phyloP scores from a whole-genome alignment of 495 filamentous ascomycete genomes.

The Hyaloscypha bicolor region DNA sequence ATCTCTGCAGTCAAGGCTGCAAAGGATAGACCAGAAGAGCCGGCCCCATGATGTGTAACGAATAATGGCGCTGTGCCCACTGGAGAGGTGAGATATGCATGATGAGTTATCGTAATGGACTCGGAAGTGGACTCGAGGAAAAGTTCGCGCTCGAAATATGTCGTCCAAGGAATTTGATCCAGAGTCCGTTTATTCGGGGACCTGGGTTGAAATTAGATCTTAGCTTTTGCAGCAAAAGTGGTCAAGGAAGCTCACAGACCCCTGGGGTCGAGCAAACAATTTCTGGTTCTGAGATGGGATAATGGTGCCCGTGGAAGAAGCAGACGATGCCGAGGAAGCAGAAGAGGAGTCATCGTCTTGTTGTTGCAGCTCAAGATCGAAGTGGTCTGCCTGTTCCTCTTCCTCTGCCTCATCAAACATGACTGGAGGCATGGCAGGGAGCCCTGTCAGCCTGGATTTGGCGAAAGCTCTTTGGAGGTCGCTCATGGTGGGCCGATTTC shows the following conservation, averaged over 20 bases:
- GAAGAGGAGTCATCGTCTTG: slow-evolving; percentile 74
- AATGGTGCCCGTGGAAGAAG: slow-evolving; percentile 87
- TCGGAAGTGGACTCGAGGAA: slow-evolving; percentile 57
- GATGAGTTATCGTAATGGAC: slow-evolving; percentile 59
- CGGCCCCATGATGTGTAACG: slow-evolving; percentile 87
- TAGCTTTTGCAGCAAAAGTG: neutral
- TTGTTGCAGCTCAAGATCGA: slow-evolving; percentile 35
- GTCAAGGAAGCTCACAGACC: slow-evolving; percentile 46
- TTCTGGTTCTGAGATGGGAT: slow-evolving; percentile 76
- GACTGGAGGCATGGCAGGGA: slow-evolving; percentile 53
- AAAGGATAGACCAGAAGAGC: slow-evolving; percentile 87
- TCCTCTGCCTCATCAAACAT: slow-evolving; percentile 56
- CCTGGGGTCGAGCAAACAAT: slow-evolving; percentile 68
- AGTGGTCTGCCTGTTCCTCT: slow-evolving; percentile 38
- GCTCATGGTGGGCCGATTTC: slow-evolving; percentile 62
- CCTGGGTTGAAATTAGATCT: slow-evolving; percentile 9
- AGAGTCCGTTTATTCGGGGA: slow-evolving; percentile 40
- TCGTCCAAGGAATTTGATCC: slow-evolving; percentile 75
- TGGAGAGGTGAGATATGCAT: slow-evolving; percentile 82
- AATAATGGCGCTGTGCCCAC: slow-evolving; percentile 71
- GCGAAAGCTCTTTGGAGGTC: slow-evolving; percentile 83
- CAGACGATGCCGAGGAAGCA: slow-evolving; percentile 65
- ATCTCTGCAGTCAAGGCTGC: slow-evolving; percentile 78
- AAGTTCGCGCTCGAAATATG: slow-evolving; percentile 86
- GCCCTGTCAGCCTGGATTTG: slow-evolving; percentile 70